phyloP scores from a whole-genome alignment of 2,329 filamentous ascomycete species.

The Tolypocladium album region DNA sequence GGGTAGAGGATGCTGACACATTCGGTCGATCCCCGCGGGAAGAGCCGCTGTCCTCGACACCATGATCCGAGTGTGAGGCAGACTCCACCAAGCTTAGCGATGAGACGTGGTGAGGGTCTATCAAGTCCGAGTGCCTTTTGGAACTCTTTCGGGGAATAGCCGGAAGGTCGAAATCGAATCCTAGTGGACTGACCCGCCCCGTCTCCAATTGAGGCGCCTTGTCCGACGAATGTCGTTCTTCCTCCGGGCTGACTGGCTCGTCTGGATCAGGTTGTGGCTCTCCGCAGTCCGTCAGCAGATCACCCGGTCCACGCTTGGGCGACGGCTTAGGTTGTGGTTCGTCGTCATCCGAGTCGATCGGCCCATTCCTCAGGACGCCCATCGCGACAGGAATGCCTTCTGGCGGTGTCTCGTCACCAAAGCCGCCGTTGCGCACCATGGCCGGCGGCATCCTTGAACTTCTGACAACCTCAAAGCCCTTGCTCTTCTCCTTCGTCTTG shows the following conservation, averaged over 20 bases:
- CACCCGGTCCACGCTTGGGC: slow-evolving; percentile 16
- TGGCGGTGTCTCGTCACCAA: slow-evolving; percentile 56
- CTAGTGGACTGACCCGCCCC: neutral
- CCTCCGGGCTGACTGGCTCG: slow-evolving; percentile 23
- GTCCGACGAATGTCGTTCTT: slow-evolving; percentile 8
- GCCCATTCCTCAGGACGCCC: slow-evolving; percentile 46
- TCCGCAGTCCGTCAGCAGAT: slow-evolving; percentile 35
- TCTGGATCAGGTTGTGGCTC: slow-evolving; percentile 36
- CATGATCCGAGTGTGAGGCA: slow-evolving; percentile 6
- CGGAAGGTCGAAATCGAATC: slow-evolving; percentile 30
- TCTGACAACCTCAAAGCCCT: slow-evolving; percentile 93
- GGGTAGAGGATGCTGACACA: slow-evolving; percentile 14
- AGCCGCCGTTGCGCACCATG: slow-evolving; percentile 42
- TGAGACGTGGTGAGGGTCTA: slow-evolving; percentile 19
- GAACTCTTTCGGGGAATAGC: slow-evolving; percentile 65
- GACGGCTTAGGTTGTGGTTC: slow-evolving; percentile 15
- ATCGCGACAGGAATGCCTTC: slow-evolving; percentile 56
- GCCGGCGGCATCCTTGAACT: slow-evolving; percentile 78
- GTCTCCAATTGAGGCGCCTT: neutral
- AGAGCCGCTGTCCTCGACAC: slow-evolving; percentile 4
- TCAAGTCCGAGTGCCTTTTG: slow-evolving; percentile 41
- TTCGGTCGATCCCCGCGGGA: slow-evolving; percentile 1
- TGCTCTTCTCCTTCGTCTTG: slow-evolving; percentile 88
- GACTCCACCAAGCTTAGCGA: slow-evolving; percentile 21
- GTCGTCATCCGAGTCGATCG: slow-evolving; percentile 55